Base-by-base conservation (phyloP, 1,284 basidiomycete genomes). In the Ustilago sp. region DNA sequence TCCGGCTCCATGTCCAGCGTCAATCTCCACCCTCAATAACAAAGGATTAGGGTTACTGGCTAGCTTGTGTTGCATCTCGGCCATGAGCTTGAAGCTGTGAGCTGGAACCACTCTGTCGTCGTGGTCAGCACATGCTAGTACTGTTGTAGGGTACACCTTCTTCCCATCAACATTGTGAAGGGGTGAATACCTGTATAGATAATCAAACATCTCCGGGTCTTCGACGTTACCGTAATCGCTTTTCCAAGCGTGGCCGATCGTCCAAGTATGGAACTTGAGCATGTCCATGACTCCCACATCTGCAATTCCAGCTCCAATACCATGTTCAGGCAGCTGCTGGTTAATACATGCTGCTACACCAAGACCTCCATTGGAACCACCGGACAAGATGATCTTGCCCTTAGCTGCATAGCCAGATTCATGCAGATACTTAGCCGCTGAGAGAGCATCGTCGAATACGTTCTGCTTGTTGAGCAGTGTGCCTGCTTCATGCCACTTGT, bases 311-410 rank as follows among this genome's bases (percentile, higher is more conserved):
- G 81, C 84, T 4, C 84, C 93, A n/a, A 92, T 91, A 31, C 93
- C 93, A 78, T 93, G 91, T 2, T 92, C 90, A 83, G 92, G 90
- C 1, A 91, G 91, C 0, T 92, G 92, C 62, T 92, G 91, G 78
- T 94, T 93, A 47, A 92, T 89, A 78, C 92, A 93, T 6, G 93
- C 93, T 28, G 90, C 91, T 4, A 94, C 90, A 35, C 94, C 89
- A 6, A 94, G 87, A 34, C 93, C 93, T 53, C 83, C 82, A 63
- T 83, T 83, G 23, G 79, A 79, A 19, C 85, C 85, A n/a, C 87
- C 87, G 61, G 91, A 93, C 63, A 94, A 91, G 12, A 90, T 91
- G 8, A 94, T 89, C 85, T 93, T 93, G 15, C 91, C 92, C 32
- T 89, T 88, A 5, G 89, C 90, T 0, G 89, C 92, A 67, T 91